Evolutionary conservation across 495 filamentous ascomycete genomes (phyloP), one percentile per base, ranked within the genome.

Genomic region (Articulospora tetracladia): DNA sequence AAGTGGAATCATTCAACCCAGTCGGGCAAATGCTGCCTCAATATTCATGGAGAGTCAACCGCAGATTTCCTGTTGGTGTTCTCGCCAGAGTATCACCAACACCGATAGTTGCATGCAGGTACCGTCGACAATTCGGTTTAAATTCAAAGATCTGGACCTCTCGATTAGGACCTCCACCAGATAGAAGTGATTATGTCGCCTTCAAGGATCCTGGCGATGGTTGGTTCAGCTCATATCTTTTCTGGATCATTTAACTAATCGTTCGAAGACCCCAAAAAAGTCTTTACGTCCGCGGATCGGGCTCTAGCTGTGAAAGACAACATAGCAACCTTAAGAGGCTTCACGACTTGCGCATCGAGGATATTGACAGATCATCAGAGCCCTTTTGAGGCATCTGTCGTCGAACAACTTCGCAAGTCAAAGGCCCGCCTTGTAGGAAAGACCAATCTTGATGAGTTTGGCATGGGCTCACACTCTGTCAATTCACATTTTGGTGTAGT

Each of bases 401-500:
- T 96, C 27, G 68, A 79, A 49, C 77, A 77, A 66, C 58, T 63
- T 27, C 41, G 23, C 1, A 11, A 24, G 1, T 12, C n/a, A 4
- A 53, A 28, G 26, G 30, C 26, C 4, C 70, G 79, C 20, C 69
- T 96, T 3, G 77, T 83, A 17, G 88, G 88, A 8, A 97, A 96
- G 70, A 92, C 92, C 0, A 96, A 96, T 71, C 79, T 98, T 66
- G 94, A 98, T 77, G 94, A 98, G 69, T 98, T 98, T 73, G 94
- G 94, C 22, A 98, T 98, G 94, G 94, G 94, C 36, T 95, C 92
- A 12, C 89, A 98, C 74, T 91, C 91, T 17, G 81, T 79, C 1
- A 73, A 92, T 68, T 95, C 93, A 20, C 69, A 71, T 55, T 88
- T 88, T 68, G 93, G 90, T 3, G 66, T 83, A 22, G 89, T 94